These are phyloP conservation scores for Rhododendron kiyosumense DNA, from an alignment of 148 eudicot species.

Conservation along the genomic window DNA sequence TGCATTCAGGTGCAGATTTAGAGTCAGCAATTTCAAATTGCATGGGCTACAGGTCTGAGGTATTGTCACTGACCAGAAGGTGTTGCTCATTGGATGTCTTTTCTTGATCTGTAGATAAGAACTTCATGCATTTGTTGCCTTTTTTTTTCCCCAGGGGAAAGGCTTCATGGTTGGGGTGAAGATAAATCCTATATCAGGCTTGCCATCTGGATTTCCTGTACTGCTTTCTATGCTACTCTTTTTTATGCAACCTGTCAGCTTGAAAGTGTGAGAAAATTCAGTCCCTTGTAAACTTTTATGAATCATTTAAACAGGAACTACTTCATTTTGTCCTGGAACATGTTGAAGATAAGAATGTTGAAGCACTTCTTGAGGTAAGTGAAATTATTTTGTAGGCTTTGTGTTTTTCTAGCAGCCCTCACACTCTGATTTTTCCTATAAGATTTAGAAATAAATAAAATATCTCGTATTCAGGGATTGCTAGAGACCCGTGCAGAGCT, in stretches of 20 bases:
- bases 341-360: conserved; percentile 84
- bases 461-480: conserved; percentile 53
- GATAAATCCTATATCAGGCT: conserved; percentile 80
- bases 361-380: conserved; percentile 81
- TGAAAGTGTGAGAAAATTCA: not conserved
- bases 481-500: conserved; percentile 85
- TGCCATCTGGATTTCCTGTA: conserved; percentile 92
- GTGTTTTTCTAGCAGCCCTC: not conserved
- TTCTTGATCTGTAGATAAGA: conserved; percentile 11
- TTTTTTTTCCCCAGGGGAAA: conserved; percentile 57
- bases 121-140: not conserved
- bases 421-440: not conserved
- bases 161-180: conserved; percentile 99
- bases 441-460: not conserved
- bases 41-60: conserved; percentile 89
- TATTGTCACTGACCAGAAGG: conserved; percentile 21
- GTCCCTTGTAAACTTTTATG: conserved; percentile 4
- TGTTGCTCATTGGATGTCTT: conserved; percentile 13
- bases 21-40: conserved; percentile 85
- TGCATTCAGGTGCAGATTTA: conserved; percentile 99
- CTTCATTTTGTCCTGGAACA: conserved; percentile 76
- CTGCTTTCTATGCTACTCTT: not conserved
- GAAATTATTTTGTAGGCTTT: not conserved
- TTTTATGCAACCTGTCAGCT: not conserved
- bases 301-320: conserved; percentile 48